Evolutionary conservation across 2,329 filamentous ascomycete genomes (phyloP), one percentile per base, ranked within the genome.

Genomic region (Fusarium chaquense): DNA sequence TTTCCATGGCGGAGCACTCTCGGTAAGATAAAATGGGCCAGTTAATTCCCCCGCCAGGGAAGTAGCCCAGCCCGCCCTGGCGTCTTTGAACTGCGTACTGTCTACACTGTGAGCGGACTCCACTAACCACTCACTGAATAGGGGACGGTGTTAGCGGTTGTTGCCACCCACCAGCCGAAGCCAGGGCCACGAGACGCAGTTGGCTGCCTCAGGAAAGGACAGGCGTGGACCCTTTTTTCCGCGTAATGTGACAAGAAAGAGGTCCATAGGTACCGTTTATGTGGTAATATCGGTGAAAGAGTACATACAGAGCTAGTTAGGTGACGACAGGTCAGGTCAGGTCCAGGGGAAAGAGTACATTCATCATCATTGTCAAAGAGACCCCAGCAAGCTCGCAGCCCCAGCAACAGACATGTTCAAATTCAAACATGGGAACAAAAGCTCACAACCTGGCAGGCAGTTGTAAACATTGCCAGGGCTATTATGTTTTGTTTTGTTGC

Each of bases 121-220:
- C 72, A 75, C 72, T 75, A 67, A 71, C 56, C 36, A 53, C 36
- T 66, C 63, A 60, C 70, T 69, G 63, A 63, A 72, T 63, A 74
- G 72, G 61, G 65, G 66, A 69, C 64, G 41, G 57, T 67, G 62
- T 71, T 71, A 72, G 70, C 72, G 72, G 65, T 68, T 68, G 56
- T 70, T 73, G 71, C 68, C 68, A 71, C 65, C 56, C 65, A 63
- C 66, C 65, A 62, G 58, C 58, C 54, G 38, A 40, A 62, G 55
- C 58, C 69, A 65, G 65, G 60, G 57, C 64, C 54, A 70, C 63
- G 49, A 26, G 49, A 36, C 35, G 57, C 69, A 56, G 62, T 72
- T 75, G 66, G 73, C 51, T 75, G 73, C 73, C 73, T 75, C 73
- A 74, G 72, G 73, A 73, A 46, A 55, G 47, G 62, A 7, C 35